These are phyloP conservation scores for Boechera retrofracta DNA, from an alignment of 345 rosid genomes.

Conservation along the genomic window DNA sequence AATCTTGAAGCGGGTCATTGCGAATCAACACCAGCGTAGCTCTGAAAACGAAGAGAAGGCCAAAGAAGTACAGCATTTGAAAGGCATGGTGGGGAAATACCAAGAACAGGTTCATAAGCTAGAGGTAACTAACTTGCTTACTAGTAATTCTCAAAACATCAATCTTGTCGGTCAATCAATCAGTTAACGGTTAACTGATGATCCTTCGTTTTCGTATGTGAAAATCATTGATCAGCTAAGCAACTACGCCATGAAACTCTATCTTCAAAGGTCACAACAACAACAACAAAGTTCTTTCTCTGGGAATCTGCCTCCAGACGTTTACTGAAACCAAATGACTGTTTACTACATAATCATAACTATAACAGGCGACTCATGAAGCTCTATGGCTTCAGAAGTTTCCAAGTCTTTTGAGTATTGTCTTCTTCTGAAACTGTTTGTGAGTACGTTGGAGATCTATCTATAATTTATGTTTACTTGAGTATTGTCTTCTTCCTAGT, in stretches of 20 bases:
- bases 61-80: slow-evolving; percentile 52
- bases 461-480: neutral
- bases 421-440: slow-evolving; percentile 18
- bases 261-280: slow-evolving; percentile 55
- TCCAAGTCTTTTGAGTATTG: slow-evolving; percentile 7
- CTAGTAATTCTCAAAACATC: neutral
- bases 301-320: slow-evolving; percentile 44
- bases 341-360: neutral
- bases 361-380: slow-evolving; percentile 10
- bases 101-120: slow-evolving; percentile 56
- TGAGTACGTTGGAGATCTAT: neutral
- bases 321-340: slow-evolving; percentile 6
- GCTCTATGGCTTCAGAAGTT: slow-evolving; percentile 17
- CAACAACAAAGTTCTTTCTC: slow-evolving; percentile 44
- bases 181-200: neutral
- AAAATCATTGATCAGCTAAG: slow-evolving; percentile 47
- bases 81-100: slow-evolving; percentile 50
- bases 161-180: neutral
- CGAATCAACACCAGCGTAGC: slow-evolving; percentile 55
- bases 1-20: slow-evolving; percentile 54
- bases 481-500: neutral
- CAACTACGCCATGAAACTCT: slow-evolving; percentile 56
- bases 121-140: slow-evolving; percentile 47
- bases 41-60: slow-evolving; percentile 55
- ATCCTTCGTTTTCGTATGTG: neutral